Percentiles rank a stretch among this genome's conserved stretches.
These are phyloP conservation scores for Coemansia sp. DNA, from an alignment of 192 early-diverging fungal species.

Conservation along the genomic window DNA sequence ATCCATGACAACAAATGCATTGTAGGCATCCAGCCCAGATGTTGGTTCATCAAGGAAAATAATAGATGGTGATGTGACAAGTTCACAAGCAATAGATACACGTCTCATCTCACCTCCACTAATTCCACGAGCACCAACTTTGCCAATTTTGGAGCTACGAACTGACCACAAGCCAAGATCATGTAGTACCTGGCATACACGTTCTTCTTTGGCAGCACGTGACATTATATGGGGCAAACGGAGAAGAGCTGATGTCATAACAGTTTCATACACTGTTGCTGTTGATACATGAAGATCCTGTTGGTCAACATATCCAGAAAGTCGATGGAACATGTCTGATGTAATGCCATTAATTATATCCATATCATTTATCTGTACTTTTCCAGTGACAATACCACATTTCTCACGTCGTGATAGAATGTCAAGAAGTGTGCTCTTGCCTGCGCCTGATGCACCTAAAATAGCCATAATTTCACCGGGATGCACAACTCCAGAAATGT, in stretches of 20 bases:
- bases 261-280: slow-evolving; percentile 83
- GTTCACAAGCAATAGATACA: slow-evolving; percentile 90
- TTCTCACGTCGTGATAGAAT: slow-evolving; percentile 80
- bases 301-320: slow-evolving; percentile 86
- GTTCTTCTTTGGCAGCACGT: slow-evolving; percentile 54
- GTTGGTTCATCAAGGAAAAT: slow-evolving; percentile 86
- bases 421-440: slow-evolving; percentile 90
- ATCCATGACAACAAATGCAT: slow-evolving; percentile 89
- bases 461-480: slow-evolving; percentile 91
- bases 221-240: slow-evolving; percentile 65
- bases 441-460: slow-evolving; percentile 90
- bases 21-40: slow-evolving; percentile 84
- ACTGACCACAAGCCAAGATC: slow-evolving; percentile 81
- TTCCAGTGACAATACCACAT: slow-evolving; percentile 63
- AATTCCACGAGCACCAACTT: slow-evolving; percentile 68
- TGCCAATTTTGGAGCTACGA: slow-evolving; percentile 78
- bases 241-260: slow-evolving; percentile 82
- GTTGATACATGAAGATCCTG: slow-evolving; percentile 85
- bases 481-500: slow-evolving; percentile 68
- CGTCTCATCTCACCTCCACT: slow-evolving; percentile 91
- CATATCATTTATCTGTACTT: slow-evolving; percentile 81
- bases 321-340: slow-evolving; percentile 58
- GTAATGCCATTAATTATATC: slow-evolving; percentile 57
- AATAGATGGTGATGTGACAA: slow-evolving; percentile 87
- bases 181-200: slow-evolving; percentile 70